A percentile compares a stretch with the other conserved stretches of the same genome.
These are phyloP conservation scores for Aspergillus nidulans DNA, from an alignment of 495 filamentous ascomycete species.

Conservation along the genomic window DNA sequence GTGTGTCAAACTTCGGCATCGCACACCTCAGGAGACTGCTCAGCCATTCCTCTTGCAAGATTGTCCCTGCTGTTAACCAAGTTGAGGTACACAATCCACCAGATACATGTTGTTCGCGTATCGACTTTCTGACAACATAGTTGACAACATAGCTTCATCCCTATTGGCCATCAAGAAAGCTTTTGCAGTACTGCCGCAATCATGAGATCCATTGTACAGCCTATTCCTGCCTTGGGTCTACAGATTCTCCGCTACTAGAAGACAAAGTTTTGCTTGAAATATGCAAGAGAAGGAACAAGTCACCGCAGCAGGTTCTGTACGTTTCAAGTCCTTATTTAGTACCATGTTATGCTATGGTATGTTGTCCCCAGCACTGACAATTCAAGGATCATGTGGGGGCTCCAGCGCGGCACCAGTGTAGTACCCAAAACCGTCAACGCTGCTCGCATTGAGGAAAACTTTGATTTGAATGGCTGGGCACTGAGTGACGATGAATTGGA, in stretches of 20 bases:
- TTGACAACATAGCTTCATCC: neutral
- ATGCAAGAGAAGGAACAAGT: neutral
- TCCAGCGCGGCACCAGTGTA: neutral
- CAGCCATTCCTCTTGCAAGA: no score
- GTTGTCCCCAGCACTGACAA: no score
- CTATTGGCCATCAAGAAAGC: neutral
- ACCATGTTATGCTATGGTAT: no score
- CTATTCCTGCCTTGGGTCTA: neutral
- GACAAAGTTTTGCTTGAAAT: neutral
- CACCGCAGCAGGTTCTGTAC: neutral
- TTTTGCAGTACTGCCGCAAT: neutral
- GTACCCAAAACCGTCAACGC: neutral
- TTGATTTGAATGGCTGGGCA: no score
- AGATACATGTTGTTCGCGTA: neutral
- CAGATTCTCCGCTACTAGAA: neutral
- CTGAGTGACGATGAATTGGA: no score
- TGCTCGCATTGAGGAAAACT: neutral
- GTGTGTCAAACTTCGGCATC: no score
- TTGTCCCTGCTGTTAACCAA: no score
- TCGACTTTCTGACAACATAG: neutral
- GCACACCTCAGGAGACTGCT: no score
- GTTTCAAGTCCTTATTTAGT: no score
- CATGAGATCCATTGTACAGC: neutral
- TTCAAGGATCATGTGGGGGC: neutral
- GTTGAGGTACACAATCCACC: no score